Evolutionary conservation across 31 red algal genomes (phyloP), one percentile per base, ranked within the genome.

Genomic region (Odonthalia washingtoniensis): DNA sequence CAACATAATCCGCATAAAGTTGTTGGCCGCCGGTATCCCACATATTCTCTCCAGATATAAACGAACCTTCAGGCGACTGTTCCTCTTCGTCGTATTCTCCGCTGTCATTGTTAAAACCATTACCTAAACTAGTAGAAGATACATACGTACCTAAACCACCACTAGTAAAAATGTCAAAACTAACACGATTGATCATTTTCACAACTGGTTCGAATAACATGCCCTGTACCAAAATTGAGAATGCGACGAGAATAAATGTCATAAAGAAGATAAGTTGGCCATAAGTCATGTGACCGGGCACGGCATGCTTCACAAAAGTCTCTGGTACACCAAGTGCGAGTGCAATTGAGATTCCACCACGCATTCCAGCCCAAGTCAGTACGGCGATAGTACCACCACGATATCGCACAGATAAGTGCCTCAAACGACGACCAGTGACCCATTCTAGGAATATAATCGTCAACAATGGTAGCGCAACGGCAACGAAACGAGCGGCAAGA

Each of bases 241-340:
- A 99, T 36, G 94, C 94, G 30, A 99, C 97, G 30, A 95, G 68
- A 68, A 86, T 91, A 77, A 95, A 99, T 0, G 94, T 96, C 90
- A 99, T 92, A 72, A 96, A 84, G 86, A 99, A 99, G 42, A 99
- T 91, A 31, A 99, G 77, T 42, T 93, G 89, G 26, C 94, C 89
- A 46, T 92, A 92, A 3, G 84, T 92, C 85, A 88, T 92, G 74
- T 89, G 85, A 68, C 84, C 89, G 9, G 89, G 89, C n/a, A 91
- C 46, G 31, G 92, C 93, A 41, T 91, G 92, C 38, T 85, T 88
- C 27, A 84, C 88, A 72, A 98, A 89, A 45, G 92, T 57, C 63
- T 90, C 96, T 18, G 96, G 90, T 3, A 94, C 93, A 60, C 91
- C 93, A 45, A 99, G 93, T 2, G 97, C 94, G 73, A 99, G 86